Conservation (phyloP, 169 alveolate species). For the Plasmodium cynomolgi region DNA sequence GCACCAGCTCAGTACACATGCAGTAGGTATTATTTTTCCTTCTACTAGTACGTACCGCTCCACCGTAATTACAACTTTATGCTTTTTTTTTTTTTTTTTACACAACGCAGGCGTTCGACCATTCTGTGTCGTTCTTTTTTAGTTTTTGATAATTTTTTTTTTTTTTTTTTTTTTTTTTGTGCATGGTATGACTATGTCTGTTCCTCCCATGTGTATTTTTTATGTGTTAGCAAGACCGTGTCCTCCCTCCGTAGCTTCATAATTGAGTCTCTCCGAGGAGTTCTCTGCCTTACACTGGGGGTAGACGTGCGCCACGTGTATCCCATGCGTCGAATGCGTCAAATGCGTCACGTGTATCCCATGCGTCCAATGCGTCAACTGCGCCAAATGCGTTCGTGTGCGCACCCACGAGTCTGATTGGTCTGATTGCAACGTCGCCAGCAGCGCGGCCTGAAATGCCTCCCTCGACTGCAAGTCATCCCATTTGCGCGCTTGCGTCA, state of each 20-base stretch:
- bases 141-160: neutral
- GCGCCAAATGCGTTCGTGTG: neutral
- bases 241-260: neutral
- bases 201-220: neutral
- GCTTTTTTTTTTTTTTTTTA: neutral
- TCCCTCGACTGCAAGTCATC: no score
- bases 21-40: neutral
- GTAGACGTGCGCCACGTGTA: neutral
- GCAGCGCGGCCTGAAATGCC: no score
- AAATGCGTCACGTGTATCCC: neutral
- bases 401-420: no score
- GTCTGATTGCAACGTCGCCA: no score
- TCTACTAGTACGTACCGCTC: neutral
- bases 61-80: neutral
- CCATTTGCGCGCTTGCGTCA: no score
- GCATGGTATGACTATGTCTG: neutral
- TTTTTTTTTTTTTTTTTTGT: neutral
- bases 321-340: neutral
- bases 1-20: neutral
- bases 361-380: neutral
- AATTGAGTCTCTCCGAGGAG: neutral
- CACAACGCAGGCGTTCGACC: neutral
- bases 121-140: neutral
- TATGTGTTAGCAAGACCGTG: neutral
- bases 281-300: neutral